phyloP scores from a whole-genome alignment of 2,329 filamentous ascomycete species.

The Chrysoporthe puriensis region DNA sequence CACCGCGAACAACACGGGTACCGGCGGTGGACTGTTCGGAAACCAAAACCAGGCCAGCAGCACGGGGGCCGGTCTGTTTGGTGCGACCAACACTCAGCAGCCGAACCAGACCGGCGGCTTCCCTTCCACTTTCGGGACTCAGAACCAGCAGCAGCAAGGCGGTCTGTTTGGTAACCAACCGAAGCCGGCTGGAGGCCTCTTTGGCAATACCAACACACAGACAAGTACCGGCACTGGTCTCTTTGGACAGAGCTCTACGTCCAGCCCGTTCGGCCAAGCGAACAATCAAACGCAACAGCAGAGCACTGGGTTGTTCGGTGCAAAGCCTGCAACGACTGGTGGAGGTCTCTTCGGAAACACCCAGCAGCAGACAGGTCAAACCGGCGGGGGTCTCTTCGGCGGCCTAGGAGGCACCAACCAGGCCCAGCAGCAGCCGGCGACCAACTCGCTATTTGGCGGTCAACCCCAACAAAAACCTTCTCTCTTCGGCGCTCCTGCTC shows the following conservation, averaged over 20 bases:
- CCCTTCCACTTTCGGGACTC: conserved; percentile 5
- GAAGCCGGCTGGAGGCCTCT: conserved; percentile 35
- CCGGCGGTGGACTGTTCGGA: conserved; percentile 40
- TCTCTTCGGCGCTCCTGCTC: conserved; percentile 54
- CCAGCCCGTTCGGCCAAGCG: conserved; percentile 33
- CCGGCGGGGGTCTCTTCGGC: conserved; percentile 58
- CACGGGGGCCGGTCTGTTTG: conserved; percentile 30
- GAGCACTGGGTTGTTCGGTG: conserved; percentile 47
- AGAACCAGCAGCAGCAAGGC: conserved; percentile 15
- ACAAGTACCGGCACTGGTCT: conserved; percentile 40
- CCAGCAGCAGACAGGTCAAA: conserved; percentile 41
- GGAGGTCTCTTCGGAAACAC: conserved; percentile 55
- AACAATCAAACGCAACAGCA: conserved; percentile 33
- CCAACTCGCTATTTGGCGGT: conserved; percentile 51
- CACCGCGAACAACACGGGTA: conserved; percentile 31
- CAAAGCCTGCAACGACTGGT: conserved; percentile 44
- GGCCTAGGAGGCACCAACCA: conserved; percentile 39
- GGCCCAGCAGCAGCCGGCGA: conserved; percentile 43
- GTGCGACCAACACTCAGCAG: conserved; percentile 17
- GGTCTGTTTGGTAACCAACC: conserved; percentile 34
- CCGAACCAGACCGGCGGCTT: conserved; percentile 7
- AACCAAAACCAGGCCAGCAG: conserved; percentile 27
- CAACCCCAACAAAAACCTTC: conserved; percentile 60
- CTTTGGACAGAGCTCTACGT: conserved; percentile 42
- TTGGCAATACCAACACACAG: conserved; percentile 38